These are phyloP conservation scores for Arthrobotrys musiformis DNA, from an alignment of 2,329 filamentous ascomycete species.

Conservation along the genomic window DNA sequence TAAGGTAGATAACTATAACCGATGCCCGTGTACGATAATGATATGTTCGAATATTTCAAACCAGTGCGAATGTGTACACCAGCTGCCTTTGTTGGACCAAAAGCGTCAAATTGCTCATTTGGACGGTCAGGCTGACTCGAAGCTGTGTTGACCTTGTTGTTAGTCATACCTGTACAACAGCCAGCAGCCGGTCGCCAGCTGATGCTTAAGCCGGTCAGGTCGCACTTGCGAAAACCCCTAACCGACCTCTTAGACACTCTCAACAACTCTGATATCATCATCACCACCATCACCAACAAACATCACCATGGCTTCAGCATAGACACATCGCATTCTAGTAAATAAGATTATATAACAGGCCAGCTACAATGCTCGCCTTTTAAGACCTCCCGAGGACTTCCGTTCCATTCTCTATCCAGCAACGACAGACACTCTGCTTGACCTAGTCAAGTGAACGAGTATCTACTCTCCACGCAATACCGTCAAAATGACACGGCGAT, in stretches of 20 bases:
- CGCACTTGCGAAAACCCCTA: background rate
- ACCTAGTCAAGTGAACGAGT: slow-evolving; percentile 50
- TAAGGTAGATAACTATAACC: too few relatives aligned
- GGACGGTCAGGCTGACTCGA: slow-evolving; percentile 3
- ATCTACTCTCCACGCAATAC: slow-evolving; percentile 49
- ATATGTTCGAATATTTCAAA: too few relatives aligned
- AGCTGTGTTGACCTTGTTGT: slow-evolving; percentile 40
- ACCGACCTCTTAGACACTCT: background rate
- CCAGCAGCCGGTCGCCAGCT: slow-evolving; percentile 10
- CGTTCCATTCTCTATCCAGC: slow-evolving; percentile 17
- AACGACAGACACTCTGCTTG: slow-evolving; percentile 32
- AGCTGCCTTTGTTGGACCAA: too few relatives aligned
- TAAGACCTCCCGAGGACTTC: slow-evolving; percentile 25
- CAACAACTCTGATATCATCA: background rate
- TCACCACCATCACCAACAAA: slow-evolving; percentile 9
- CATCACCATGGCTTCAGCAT: slow-evolving; percentile 36
- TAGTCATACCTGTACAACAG: slow-evolving; percentile 28
- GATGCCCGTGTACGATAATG: too few relatives aligned
- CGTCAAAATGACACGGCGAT: slow-evolving; percentile 56
- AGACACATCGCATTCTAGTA: background rate
- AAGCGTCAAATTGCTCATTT: slow-evolving; percentile 45
- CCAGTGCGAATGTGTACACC: too few relatives aligned
- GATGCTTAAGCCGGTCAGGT: slow-evolving; percentile 17
- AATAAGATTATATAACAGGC: slow-evolving; percentile 4
- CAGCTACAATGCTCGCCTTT: slow-evolving; percentile 51